Conservation (phyloP, 1,284 basidiomycete species). For the Leccinum angustisporum region DNA sequence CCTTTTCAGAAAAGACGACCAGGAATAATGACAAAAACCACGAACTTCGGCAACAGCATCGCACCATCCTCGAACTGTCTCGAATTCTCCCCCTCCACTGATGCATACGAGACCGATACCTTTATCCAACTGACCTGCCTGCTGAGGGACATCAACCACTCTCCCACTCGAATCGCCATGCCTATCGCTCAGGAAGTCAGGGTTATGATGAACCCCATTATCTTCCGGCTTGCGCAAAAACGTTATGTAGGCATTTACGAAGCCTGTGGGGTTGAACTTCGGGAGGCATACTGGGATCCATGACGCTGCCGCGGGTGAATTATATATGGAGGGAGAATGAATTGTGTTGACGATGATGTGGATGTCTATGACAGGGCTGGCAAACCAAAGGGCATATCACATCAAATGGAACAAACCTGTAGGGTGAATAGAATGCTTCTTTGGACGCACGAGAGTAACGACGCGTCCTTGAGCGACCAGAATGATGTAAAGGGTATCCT, state of each 20-base stretch:
- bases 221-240: constrained; percentile 50
- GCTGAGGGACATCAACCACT: constrained; percentile 4
- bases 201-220: constrained; percentile 2
- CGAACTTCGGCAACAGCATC: constrained; percentile 61
- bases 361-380: constrained; percentile 54
- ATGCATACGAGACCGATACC: constrained; percentile 65
- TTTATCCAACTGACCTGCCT: constrained; percentile 26
- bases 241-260: constrained; percentile 90
- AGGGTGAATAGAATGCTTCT: constrained; percentile 93
- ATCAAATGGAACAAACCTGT: constrained; percentile 53
- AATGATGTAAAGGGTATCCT: constrained; percentile 92
- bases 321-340: constrained; percentile 64
- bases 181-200: neutral
- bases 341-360: constrained; percentile 86
- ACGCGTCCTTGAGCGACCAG: constrained; percentile 79
- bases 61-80: constrained; percentile 70
- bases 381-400: neutral
- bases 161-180: constrained; percentile 1
- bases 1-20: neutral
- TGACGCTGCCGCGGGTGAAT: constrained; percentile 75
- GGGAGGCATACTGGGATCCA: constrained; percentile 97
- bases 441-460: constrained; percentile 86
- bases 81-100: constrained; percentile 68
- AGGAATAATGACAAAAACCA: neutral
- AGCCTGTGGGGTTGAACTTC: constrained; percentile 88